These are phyloP conservation scores for Annulohypoxylon maeteangense DNA, from an alignment of 495 filamentous ascomycete species.

Conservation along the genomic window DNA sequence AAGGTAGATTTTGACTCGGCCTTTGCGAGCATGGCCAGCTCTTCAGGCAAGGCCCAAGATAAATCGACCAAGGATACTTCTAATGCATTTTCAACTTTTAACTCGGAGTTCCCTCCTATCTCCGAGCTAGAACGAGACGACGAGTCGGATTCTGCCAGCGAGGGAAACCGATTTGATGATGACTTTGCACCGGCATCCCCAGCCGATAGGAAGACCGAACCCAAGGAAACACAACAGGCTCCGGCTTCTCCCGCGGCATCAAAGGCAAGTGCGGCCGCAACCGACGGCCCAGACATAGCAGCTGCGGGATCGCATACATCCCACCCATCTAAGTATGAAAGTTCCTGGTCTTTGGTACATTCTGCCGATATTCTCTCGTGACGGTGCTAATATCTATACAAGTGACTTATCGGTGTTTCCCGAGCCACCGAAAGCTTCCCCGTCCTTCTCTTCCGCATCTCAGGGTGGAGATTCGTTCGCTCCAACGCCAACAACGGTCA, in stretches of 20 bases:
- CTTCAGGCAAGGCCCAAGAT: conserved; percentile 44
- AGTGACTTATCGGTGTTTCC: conserved; percentile 46
- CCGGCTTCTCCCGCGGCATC: conserved; percentile 48
- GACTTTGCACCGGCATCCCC: conserved; percentile 84
- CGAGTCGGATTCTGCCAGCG: conserved; percentile 80
- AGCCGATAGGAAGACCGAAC: conserved; percentile 52
- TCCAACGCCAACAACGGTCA: conserved; percentile 44
- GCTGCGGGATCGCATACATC: conserved; percentile 36
- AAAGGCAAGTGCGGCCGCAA: conserved; percentile 36
- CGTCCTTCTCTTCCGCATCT: conserved; percentile 41
- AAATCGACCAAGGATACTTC: conserved; percentile 45
- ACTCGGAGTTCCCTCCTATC: conserved; percentile 93
- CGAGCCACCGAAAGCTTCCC: conserved; percentile 46
- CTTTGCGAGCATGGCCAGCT: conserved; percentile 68
- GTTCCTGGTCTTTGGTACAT: conserved; percentile 3
- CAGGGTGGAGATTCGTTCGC: conserved; percentile 38
- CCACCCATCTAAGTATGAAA: conserved; percentile 46
- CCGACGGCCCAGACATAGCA: conserved; percentile 40
- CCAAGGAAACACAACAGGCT: conserved; percentile 43
- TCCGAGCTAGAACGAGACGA: conserved; percentile 84
- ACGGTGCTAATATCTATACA: conserved; percentile 28
- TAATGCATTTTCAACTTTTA: conserved; percentile 58
- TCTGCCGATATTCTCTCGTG: background rate
- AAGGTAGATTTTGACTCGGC: conserved; percentile 84
- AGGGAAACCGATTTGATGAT: conserved; percentile 85